phyloP scores from a whole-genome alignment of 1,139 yeast species.

The Geotrichum klebahnii region DNA sequence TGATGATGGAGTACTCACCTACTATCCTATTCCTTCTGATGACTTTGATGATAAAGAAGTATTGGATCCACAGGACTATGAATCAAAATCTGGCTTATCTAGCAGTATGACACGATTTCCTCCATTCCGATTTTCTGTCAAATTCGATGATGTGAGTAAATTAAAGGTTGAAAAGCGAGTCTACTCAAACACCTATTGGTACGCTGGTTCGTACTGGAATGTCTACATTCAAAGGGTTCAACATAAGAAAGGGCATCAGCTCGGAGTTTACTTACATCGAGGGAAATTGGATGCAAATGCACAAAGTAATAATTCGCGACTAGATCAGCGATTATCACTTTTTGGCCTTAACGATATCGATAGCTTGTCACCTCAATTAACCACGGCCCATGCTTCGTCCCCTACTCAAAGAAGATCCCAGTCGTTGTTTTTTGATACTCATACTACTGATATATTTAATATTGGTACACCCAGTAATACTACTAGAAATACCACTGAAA shows the following conservation, averaged over 20 bases:
- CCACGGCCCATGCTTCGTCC: background rate
- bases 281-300: constrained; percentile 36
- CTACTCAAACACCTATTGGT: constrained; percentile 51
- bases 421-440: constrained; percentile 9
- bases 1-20: constrained; percentile 20
- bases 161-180: constrained; percentile 47
- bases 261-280: constrained; percentile 53
- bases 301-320: constrained; percentile 38
- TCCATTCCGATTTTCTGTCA: constrained; percentile 52
- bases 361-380: constrained; percentile 1
- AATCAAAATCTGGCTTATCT: background rate
- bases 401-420: constrained; percentile 7
- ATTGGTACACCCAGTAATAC: constrained; percentile 1
- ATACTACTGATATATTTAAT: background rate
- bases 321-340: constrained; percentile 39
- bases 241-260: constrained; percentile 44
- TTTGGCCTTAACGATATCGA: constrained; percentile 23
- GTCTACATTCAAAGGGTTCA: constrained; percentile 48
- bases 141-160: constrained; percentile 47
- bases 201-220: constrained; percentile 57
- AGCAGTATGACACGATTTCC: constrained; percentile 42
- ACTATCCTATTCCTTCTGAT: constrained; percentile 29
- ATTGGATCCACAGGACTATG: constrained; percentile 20
- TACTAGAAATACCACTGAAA: constrained; percentile 12
- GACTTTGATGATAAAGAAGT: constrained; percentile 28